Evolutionary conservation across 2,329 filamentous ascomycete genomes (phyloP).

Genomic region (Tothia fuscella): DNA sequence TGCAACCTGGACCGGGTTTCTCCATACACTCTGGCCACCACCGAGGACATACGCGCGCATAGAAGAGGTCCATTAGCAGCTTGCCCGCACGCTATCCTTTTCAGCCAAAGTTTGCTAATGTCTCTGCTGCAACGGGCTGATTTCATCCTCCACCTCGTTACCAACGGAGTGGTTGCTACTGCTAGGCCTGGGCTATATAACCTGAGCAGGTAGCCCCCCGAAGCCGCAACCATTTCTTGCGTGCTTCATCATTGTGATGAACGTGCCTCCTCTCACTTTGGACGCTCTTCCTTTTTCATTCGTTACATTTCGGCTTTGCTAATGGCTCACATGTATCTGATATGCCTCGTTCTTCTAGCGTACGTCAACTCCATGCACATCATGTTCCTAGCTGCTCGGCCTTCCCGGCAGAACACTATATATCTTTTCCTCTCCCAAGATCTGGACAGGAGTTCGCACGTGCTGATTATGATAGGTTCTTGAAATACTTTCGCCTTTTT

Average conservation of each 20-base stretch:
- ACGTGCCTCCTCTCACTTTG: constrained; percentile 7
- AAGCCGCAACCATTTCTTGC: neutral
- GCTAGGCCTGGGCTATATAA: constrained; percentile 8
- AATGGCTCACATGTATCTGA: constrained; percentile 5
- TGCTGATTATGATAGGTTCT: constrained; percentile 2
- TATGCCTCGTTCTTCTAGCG: constrained; percentile 4
- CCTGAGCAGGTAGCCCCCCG: constrained; percentile 4
- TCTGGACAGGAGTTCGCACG: neutral
- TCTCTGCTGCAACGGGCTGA: constrained; percentile 9
- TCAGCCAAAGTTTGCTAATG: constrained; percentile 7
- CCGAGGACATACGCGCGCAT: too few relatives aligned
- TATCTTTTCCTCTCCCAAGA: neutral
- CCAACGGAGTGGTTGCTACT: constrained; percentile 5
- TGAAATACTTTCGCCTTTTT: constrained; percentile 69
- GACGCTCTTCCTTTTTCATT: constrained; percentile 8
- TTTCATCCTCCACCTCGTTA: constrained; percentile 10
- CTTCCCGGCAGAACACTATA: neutral
- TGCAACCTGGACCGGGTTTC: too few relatives aligned
- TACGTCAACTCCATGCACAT: too few relatives aligned
- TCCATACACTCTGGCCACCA: too few relatives aligned
- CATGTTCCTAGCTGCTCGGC: neutral
- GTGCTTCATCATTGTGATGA: constrained; percentile 9
- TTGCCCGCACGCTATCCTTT: constrained; percentile 7
- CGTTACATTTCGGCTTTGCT: constrained; percentile 6
- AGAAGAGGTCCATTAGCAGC: too few relatives aligned